Conservation (phyloP, 2,329 filamentous ascomycete genomes). For the Didymella exigua region DNA sequence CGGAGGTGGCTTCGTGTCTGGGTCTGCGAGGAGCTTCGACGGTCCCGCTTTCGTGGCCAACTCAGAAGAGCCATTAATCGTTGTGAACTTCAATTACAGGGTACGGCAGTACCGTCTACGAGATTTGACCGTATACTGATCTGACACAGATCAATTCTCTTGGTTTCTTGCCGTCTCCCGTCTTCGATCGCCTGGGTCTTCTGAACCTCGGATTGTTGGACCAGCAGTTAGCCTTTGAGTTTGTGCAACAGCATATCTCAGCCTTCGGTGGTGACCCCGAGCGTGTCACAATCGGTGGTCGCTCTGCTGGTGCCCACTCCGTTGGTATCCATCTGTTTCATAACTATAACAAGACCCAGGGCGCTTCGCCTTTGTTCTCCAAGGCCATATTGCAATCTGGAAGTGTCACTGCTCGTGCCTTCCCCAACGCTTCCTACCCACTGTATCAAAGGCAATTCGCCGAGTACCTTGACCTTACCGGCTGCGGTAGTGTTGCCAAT, state of each 20-base stretch:
- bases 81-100: constrained; percentile 39
- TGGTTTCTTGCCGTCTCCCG: constrained; percentile 33
- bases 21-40: constrained; percentile 34
- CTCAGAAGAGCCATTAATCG: constrained; percentile 29
- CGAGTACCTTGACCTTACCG: constrained; percentile 23
- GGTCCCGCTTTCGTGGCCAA: constrained; percentile 35
- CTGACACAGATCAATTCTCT: constrained; percentile 27
- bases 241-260: constrained; percentile 48
- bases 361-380: constrained; percentile 30
- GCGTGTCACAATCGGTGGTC: constrained; percentile 47
- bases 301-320: constrained; percentile 44
- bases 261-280: constrained; percentile 48
- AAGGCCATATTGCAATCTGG: constrained; percentile 38
- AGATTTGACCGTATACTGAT: not conserved
- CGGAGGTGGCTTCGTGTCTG: constrained; percentile 32
- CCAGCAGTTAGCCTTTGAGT: constrained; percentile 36
- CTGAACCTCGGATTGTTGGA: constrained; percentile 38
- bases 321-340: constrained; percentile 38
- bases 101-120: constrained; percentile 1
- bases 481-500: constrained; percentile 24
- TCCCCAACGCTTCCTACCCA: constrained; percentile 36
- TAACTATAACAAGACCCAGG: constrained; percentile 35
- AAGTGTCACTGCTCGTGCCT: constrained; percentile 34
- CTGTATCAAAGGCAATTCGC: constrained; percentile 36
- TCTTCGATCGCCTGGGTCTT: constrained; percentile 33